Evolutionary conservation across 2,329 filamentous ascomycete species (phyloP).

Genomic region (Aschersonia sp.): DNA sequence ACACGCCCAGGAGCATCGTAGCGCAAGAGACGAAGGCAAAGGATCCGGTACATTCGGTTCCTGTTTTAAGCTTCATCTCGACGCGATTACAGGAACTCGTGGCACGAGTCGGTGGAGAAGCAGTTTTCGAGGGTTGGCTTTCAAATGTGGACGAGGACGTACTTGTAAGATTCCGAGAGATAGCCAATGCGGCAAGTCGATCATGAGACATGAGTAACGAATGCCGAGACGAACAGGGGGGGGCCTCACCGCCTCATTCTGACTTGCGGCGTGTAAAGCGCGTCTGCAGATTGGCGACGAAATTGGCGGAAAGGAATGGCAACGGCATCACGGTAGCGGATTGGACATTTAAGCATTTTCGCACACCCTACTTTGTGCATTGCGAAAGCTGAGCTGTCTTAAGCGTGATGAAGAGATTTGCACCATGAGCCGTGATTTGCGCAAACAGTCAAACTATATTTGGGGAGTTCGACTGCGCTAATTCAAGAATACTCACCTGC

Average conservation of each 20-base stretch:
- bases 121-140: constrained; percentile 53
- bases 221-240: not conserved
- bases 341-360: too few species aligned
- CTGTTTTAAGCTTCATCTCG: constrained; percentile 49
- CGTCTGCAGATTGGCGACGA: too few species aligned
- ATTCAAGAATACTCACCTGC: too few species aligned
- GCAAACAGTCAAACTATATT: too few species aligned
- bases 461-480: too few species aligned
- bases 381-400: too few species aligned
- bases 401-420: too few species aligned
- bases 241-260: not conserved
- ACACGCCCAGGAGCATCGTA: constrained; percentile 39
- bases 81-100: constrained; percentile 47
- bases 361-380: too few species aligned
- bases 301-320: too few species aligned
- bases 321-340: too few species aligned
- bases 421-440: too few species aligned
- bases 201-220: not conserved
- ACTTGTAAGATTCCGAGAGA: constrained; percentile 41
- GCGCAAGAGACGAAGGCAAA: constrained; percentile 36
- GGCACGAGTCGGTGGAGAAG: constrained; percentile 45
- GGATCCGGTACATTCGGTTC: constrained; percentile 56
- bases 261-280: too few species aligned
- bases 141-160: constrained; percentile 66
- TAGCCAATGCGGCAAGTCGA: constrained; percentile 5